phyloP scores from a whole-genome alignment of 139 green algal genomes.

The Edaphochlamys debaryana region DNA sequence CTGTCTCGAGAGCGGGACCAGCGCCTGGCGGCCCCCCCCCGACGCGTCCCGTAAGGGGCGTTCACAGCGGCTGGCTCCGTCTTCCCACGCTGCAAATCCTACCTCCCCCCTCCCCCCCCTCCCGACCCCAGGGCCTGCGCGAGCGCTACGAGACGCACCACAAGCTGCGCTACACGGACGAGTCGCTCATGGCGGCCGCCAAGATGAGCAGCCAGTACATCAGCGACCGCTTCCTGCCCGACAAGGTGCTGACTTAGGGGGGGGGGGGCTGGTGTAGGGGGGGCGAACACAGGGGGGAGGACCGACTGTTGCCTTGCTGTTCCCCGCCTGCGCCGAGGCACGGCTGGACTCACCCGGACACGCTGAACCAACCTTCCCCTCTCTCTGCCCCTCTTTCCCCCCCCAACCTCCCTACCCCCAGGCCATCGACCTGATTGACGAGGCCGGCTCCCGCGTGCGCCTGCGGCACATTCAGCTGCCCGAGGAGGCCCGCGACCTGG shows the following conservation, averaged over 20 bases:
- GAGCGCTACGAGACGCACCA: constrained; percentile 98
- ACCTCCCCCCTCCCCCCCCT: background rate
- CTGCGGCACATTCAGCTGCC: constrained; percentile 96
- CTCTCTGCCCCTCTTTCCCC: background rate
- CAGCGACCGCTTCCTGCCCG: constrained; percentile 86
- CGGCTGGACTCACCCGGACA: too few relatives aligned
- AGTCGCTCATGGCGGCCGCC: constrained; percentile 92
- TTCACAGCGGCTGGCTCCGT: too few relatives aligned
- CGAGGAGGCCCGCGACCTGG: constrained; percentile 88
- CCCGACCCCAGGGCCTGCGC: constrained; percentile 66
- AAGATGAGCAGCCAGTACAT: constrained; percentile 97
- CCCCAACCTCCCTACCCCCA: constrained; percentile 57
- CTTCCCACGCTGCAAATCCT: too few relatives aligned
- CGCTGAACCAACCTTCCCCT: background rate
- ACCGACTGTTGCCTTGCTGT: too few relatives aligned
- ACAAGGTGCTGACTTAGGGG: constrained; percentile 60
- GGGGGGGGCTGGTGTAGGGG: background rate
- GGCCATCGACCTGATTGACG: constrained; percentile 99
- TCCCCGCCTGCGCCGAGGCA: too few relatives aligned
- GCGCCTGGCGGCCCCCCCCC: too few relatives aligned
- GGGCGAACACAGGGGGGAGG: too few relatives aligned
- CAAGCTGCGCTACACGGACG: constrained; percentile 98
- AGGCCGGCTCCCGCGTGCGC: constrained; percentile 96
- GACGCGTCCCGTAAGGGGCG: too few relatives aligned
- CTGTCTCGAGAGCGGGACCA: too few relatives aligned